phyloP scores from a whole-genome alignment of 2,329 filamentous ascomycete genomes.

The Fusarium tanahbumbuense region DNA sequence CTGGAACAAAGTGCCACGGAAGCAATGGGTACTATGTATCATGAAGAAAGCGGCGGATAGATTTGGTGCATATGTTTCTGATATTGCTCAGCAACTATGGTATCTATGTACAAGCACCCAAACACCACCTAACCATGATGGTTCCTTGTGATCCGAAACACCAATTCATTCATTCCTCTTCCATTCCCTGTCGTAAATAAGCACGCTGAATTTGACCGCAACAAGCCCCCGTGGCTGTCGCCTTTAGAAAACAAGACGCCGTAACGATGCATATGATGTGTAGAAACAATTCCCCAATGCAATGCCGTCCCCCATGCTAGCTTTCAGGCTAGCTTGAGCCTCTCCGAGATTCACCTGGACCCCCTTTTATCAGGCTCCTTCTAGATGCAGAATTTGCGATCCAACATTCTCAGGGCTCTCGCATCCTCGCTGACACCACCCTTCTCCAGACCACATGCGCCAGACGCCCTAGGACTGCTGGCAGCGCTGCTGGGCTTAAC shows the following conservation, averaged over 20 bases:
- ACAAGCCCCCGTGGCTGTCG: conserved; percentile 37
- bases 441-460: conserved; percentile 47
- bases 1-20: conserved; percentile 17
- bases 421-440: conserved; percentile 70
- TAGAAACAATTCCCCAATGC: conserved; percentile 24
- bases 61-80: conserved; percentile 25
- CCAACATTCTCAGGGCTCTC: conserved; percentile 73
- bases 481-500: conserved; percentile 58
- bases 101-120: conserved; percentile 35
- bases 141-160: conserved; percentile 29
- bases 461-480: conserved; percentile 53
- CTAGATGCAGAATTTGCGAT: conserved; percentile 64
- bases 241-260: conserved; percentile 43
- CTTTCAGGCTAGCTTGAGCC: neutral
- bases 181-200: conserved; percentile 36
- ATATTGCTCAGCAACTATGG: conserved; percentile 35
- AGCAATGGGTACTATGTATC: neutral
- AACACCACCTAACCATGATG: conserved; percentile 31
- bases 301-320: neutral
- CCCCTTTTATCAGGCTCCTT: neutral
- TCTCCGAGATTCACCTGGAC: neutral
- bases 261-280: conserved; percentile 43
- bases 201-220: conserved; percentile 43
- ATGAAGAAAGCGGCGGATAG: neutral
- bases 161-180: conserved; percentile 32